phyloP scores from a whole-genome alignment of 1,284 basidiomycete genomes.

The Papiliotrema nemorosa region DNA sequence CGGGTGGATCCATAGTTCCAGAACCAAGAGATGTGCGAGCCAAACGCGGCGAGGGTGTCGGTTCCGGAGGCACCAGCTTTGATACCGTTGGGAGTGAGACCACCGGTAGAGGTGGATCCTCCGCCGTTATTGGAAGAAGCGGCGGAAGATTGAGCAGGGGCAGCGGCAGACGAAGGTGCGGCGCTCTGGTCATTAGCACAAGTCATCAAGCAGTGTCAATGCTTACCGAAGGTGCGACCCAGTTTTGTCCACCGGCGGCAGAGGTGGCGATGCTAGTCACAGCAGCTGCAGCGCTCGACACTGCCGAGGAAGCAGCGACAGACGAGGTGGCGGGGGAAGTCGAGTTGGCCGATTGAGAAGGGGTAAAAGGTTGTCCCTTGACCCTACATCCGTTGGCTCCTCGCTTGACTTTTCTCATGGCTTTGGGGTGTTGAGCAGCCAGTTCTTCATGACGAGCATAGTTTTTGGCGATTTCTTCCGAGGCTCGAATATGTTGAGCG shows the following conservation, averaged over 20 bases:
- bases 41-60: constrained; percentile 23
- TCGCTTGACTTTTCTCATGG: constrained; percentile 4
- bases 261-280: background rate
- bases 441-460: constrained; percentile 16
- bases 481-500: constrained; percentile 13
- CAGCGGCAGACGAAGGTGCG: constrained; percentile 6
- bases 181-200: background rate
- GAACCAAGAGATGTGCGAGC: constrained; percentile 43
- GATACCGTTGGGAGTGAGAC: constrained; percentile 34
- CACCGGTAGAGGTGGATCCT: constrained; percentile 12
- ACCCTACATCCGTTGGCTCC: constrained; percentile 1
- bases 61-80: constrained; percentile 46
- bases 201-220: background rate
- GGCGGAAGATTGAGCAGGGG: constrained; percentile 5
- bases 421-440: constrained; percentile 1
- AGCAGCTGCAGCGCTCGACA: background rate
- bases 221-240: background rate
- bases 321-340: constrained; percentile 6
- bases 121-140: constrained; percentile 8
- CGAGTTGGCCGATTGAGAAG: constrained; percentile 4
- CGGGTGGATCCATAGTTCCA: constrained; percentile 37
- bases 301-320: background rate
- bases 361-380: constrained; percentile 4
- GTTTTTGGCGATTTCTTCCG: constrained; percentile 13
- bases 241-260: constrained; percentile 1